Base-by-base conservation (phyloP, 108 stramenopile species). In the Cyclotella cryptica region DNA sequence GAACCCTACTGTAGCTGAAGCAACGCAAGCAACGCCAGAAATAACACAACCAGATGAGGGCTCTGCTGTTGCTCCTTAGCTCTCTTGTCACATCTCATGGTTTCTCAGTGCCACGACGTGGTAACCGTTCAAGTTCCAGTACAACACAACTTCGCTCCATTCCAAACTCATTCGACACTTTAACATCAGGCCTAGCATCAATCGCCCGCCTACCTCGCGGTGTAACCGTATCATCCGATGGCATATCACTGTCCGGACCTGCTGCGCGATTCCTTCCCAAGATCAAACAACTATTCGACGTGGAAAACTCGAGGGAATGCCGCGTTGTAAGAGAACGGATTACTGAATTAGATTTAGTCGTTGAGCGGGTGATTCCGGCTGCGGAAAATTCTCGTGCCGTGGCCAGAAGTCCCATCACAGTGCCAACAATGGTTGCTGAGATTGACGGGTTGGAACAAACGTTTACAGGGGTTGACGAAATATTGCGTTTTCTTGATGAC, bases 291-390 rank as follows among this genome's bases (percentile, higher is more conserved):
- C 42, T 92, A 0, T 89, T 83, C 54, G 89, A 92, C 65, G 61
- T 92, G 8, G 92, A 92, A 72, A 87, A 87, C 57, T 68, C 72
- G 1, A 61, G 62, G 26, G 67, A 73, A 18, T 93, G 93, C 74
- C 82, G 93, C 40, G 15, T 27, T 2, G 93, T 98, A 0, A 76
- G 96, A 51, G 97, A 98, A 66, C 77, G 67, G 11, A 87, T 98
- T 22, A 89, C 90, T 18, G 96, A 97, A 64, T 71, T 96, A 46
- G 96, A 96, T 77, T 70, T 98, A 7, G 78, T 84, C 24, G 88
- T 96, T 35, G 84, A 87, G 30, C 54, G 45, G 15, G 87, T 90
- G 39, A 71, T 92, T 59, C 88, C 77, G 18, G 54, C 63, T 5
- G 21, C 26, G 10, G 15, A 14, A 11, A 80, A 68, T 67, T 72